Conservation (phyloP, 225 moss, liverwort and hornwort genomes). For the Marchantia paleacea region DNA sequence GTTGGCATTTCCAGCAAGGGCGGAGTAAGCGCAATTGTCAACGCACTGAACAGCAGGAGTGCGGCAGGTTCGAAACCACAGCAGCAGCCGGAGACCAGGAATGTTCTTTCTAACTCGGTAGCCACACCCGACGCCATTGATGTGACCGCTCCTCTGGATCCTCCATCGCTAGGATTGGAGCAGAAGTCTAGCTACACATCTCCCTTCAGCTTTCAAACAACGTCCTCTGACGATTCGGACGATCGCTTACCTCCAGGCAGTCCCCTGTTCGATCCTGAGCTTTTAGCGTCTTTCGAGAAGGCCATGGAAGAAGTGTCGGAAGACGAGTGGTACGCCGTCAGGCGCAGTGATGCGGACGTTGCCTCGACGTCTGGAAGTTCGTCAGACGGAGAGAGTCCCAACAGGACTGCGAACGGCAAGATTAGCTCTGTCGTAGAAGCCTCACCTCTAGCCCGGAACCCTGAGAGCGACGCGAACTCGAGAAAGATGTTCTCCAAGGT, state of each 20-base stretch:
- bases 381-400: constrained; percentile 41
- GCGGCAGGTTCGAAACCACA: neutral
- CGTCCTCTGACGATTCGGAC: constrained; percentile 30
- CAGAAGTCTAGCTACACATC: constrained; percentile 17
- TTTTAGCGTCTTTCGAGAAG: constrained; percentile 40
- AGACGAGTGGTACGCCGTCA: constrained; percentile 44
- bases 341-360: constrained; percentile 40
- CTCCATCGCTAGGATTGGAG: neutral
- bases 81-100: neutral
- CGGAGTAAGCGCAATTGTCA: constrained; percentile 5
- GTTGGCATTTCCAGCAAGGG: constrained; percentile 8
- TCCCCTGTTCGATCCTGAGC: constrained; percentile 46
- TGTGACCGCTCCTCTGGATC: neutral
- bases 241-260: constrained; percentile 25
- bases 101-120: neutral
- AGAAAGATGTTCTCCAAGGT: constrained; percentile 37
- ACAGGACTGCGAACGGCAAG: neutral
- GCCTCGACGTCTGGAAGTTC: constrained; percentile 44
- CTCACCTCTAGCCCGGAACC: constrained; percentile 27
- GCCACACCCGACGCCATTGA: neutral
- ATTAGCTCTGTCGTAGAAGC: constrained; percentile 7
- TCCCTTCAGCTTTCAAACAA: constrained; percentile 25
- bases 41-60: constrained; percentile 7
- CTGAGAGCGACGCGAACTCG: constrained; percentile 18
- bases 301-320: constrained; percentile 39